These are phyloP conservation scores for Penstemon davidsonii DNA, from an alignment of 257 asterid genomes.

Conservation along the genomic window DNA sequence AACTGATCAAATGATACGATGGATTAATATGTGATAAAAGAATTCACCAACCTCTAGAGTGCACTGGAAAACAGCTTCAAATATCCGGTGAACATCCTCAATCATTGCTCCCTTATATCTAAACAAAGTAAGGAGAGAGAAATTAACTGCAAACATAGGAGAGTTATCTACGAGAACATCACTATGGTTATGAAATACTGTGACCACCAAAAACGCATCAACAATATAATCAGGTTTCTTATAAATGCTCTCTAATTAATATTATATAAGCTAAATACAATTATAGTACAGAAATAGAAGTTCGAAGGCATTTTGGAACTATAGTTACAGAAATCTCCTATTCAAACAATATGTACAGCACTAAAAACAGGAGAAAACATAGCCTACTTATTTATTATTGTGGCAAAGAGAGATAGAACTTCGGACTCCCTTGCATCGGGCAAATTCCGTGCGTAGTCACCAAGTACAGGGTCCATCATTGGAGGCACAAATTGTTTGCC, in stretches of 20 bases:
- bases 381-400: slow-evolving; percentile 92
- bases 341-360: slow-evolving; percentile 11
- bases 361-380: slow-evolving; percentile 3
- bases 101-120: slow-evolving; percentile 92
- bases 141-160: slow-evolving; percentile 19
- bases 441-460: slow-evolving; percentile 90
- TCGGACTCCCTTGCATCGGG: slow-evolving; percentile 99
- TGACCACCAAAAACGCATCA: slow-evolving; percentile 17
- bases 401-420: slow-evolving; percentile 97
- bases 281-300: background rate
- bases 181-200: background rate
- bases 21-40: background rate
- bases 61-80: slow-evolving; percentile 97
- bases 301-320: background rate
- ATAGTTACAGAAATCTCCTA: background rate
- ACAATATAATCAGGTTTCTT: slow-evolving; percentile 10
- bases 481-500: slow-evolving; percentile 97
- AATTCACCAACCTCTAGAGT: slow-evolving; percentile 77
- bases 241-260: background rate
- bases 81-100: slow-evolving; percentile 92
- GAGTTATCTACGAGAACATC: background rate
- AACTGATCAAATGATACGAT: too few species aligned
- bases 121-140: slow-evolving; percentile 24
- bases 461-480: slow-evolving; percentile 98
- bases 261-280: background rate